A percentile compares a stretch with the other conserved stretches of the same genome.
Evolutionary conservation across 768 basidiomycete species (phyloP).

Genomic region (Asterophora lycoperdoides): DNA sequence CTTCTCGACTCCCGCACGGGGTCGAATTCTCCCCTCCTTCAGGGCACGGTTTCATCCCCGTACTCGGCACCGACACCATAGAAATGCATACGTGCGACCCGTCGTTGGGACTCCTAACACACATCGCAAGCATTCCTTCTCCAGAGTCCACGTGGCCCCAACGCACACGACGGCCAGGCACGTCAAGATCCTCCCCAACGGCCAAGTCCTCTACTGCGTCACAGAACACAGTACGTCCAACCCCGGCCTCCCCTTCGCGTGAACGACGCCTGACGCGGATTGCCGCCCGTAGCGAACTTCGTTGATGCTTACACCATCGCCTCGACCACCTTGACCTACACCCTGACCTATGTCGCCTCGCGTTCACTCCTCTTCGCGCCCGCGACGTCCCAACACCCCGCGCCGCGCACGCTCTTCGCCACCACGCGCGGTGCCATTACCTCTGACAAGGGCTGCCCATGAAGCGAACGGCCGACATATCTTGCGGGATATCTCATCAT

Average conservation of each 20-base stretch:
- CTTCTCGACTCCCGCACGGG: slow-evolving; percentile 32
- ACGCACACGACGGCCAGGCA: slow-evolving; percentile 47
- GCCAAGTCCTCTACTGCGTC: slow-evolving; percentile 45
- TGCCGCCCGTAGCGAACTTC: slow-evolving; percentile 39
- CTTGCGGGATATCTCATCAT: slow-evolving; percentile 44
- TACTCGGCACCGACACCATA: slow-evolving; percentile 45
- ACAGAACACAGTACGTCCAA: slow-evolving; percentile 45
- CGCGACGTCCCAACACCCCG: slow-evolving; percentile 29
- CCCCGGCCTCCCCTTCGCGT: neutral
- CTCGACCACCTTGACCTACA: no score
- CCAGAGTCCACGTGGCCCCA: slow-evolving; percentile 34
- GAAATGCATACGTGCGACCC: slow-evolving; percentile 39
- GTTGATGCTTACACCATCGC: slow-evolving; percentile 41
- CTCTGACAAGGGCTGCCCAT: slow-evolving; percentile 35
- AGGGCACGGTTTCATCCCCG: slow-evolving; percentile 43
- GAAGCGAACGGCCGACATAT: slow-evolving; percentile 43
- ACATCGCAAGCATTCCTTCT: slow-evolving; percentile 35
- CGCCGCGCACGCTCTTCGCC: slow-evolving; percentile 38
- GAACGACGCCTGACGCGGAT: neutral
- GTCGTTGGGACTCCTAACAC: slow-evolving; percentile 29
- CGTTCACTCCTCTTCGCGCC: slow-evolving; percentile 36
- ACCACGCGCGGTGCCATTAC: slow-evolving; percentile 43
- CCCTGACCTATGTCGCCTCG: slow-evolving; percentile 27
- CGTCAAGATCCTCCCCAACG: slow-evolving; percentile 49
- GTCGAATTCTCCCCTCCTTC: slow-evolving; percentile 39